These are phyloP conservation scores for Solanum medicagineum DNA, from an alignment of 257 asterid species.

Conservation along the genomic window DNA sequence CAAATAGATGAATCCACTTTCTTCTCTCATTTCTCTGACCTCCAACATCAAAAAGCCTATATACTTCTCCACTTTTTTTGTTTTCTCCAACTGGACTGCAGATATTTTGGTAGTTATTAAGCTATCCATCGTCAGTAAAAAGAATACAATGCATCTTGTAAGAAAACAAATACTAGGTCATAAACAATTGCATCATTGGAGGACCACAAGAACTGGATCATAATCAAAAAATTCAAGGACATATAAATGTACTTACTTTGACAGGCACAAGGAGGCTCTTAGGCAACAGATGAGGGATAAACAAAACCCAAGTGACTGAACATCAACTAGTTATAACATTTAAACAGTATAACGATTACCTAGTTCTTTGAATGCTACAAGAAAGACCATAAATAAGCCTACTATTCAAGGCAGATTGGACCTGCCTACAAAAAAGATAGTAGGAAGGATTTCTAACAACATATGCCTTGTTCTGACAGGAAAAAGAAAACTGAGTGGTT, in stretches of 20 bases:
- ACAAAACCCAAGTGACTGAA: neutral
- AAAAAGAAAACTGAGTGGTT: neutral
- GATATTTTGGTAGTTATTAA: constrained; percentile 8
- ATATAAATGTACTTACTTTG: neutral
- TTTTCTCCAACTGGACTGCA: constrained; percentile 99
- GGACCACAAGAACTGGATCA: neutral
- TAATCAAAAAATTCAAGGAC: neutral
- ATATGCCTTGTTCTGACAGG: neutral
- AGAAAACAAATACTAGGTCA: neutral
- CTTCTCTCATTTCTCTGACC: constrained; percentile 99
- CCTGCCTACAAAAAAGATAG: neutral
- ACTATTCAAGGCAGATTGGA: neutral
- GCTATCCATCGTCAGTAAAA: neutral
- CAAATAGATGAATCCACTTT: constrained; percentile 98
- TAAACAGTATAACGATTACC: neutral
- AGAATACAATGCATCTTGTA: neutral
- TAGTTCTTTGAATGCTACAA: neutral
- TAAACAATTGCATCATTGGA: neutral
- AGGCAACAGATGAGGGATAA: neutral
- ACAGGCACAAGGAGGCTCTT: neutral
- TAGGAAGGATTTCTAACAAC: neutral
- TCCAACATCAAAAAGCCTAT: constrained; percentile 92
- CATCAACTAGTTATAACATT: neutral
- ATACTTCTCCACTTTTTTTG: constrained; percentile 95
- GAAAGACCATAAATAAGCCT: neutral